These are phyloP conservation scores for Rubia yunnanensis DNA, from an alignment of 257 asterid genomes.

Conservation along the genomic window DNA sequence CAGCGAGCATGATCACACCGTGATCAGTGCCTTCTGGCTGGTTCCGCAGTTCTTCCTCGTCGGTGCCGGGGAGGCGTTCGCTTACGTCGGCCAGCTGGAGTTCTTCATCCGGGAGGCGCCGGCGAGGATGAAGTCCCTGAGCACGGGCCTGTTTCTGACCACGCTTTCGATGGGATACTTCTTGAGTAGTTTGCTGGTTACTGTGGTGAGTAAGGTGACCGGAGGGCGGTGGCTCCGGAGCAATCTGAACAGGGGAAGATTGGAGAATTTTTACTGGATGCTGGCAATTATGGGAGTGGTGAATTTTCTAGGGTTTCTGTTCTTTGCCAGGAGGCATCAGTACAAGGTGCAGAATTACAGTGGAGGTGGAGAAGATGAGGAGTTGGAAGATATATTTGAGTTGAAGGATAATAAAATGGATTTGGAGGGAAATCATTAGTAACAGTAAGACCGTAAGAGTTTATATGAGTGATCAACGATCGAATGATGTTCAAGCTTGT, in stretches of 20 bases:
- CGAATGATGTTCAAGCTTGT: no score
- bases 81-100: conserved; percentile 88
- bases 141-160: conserved; percentile 77
- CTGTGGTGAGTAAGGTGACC: conserved; percentile 42
- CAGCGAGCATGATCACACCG: background rate
- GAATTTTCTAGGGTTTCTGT: conserved; percentile 43
- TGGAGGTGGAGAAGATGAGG: conserved; percentile 22
- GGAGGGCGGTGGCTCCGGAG: conserved; percentile 52
- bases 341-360: conserved; percentile 50
- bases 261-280: conserved; percentile 77
- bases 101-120: conserved; percentile 87
- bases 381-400: conserved; percentile 17
- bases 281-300: conserved; percentile 57
- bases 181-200: conserved; percentile 63
- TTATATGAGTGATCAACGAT: no score
- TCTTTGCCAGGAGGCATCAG: conserved; percentile 54
- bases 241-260: conserved; percentile 41
- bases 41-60: conserved; percentile 77
- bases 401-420: conserved; percentile 18
- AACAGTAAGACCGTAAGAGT: no score
- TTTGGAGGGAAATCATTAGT: conserved; percentile 13
- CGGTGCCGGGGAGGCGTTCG: conserved; percentile 88
- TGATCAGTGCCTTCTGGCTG: conserved; percentile 64
- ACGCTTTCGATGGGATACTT: conserved; percentile 78
- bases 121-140: conserved; percentile 82